Evolutionary conservation across 352 stramenopile species (phyloP).

Genomic region (Phytophthora rubi): DNA sequence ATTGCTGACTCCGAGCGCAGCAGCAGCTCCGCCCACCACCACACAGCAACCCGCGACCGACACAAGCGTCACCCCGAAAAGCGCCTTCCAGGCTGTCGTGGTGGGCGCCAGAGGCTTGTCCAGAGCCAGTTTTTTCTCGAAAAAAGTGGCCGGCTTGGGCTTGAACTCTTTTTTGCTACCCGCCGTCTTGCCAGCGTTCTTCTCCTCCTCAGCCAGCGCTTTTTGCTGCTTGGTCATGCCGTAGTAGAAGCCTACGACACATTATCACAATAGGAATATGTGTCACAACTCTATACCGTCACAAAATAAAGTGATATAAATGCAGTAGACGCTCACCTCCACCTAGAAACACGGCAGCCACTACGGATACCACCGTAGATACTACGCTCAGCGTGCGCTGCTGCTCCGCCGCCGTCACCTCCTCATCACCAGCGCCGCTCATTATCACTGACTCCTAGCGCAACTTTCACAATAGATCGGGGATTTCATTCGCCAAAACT

Average conservation of each 20-base stretch:
- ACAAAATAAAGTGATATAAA: not conserved
- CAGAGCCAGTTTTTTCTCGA: constrained; percentile 52
- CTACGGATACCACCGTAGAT: constrained; percentile 40
- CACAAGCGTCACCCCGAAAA: constrained; percentile 57
- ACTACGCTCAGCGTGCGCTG: constrained; percentile 29
- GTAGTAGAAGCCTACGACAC: constrained; percentile 65
- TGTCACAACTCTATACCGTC: not conserved
- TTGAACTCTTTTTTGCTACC: constrained; percentile 28
- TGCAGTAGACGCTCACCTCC: constrained; percentile 36
- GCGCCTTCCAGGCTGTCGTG: constrained; percentile 48
- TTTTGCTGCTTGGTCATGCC: constrained; percentile 55
- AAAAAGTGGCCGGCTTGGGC: constrained; percentile 36
- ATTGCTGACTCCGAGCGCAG: constrained; percentile 45
- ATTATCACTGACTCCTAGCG: constrained; percentile 9
- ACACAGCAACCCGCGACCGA: constrained; percentile 50
- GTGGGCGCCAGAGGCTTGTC: constrained; percentile 43
- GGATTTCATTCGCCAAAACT: no score
- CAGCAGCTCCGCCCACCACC: constrained; percentile 41
- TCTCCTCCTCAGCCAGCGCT: constrained; percentile 45
- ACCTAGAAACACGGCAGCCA: constrained; percentile 47
- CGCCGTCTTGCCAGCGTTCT: constrained; percentile 18
- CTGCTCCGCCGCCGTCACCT: constrained; percentile 13
- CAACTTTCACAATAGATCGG: not conserved
- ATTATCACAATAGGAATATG: constrained; percentile 31
- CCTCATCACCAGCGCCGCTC: constrained; percentile 14